Evolutionary conservation across 768 basidiomycete species (phyloP).

Genomic region (Butyriboletus loyo): DNA sequence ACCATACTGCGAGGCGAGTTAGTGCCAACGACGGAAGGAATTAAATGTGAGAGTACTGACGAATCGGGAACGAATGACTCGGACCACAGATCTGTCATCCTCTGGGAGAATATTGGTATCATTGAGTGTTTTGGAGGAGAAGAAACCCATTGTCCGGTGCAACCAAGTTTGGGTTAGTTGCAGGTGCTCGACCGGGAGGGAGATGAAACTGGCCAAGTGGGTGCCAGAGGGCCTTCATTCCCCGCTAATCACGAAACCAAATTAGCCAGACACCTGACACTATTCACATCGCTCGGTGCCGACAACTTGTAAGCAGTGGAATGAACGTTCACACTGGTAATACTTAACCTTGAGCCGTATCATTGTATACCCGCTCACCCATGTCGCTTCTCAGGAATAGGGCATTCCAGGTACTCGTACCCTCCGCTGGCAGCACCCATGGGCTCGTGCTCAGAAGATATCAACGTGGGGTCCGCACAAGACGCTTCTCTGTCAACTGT

Average conservation of each 20-base stretch:
- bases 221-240: conserved; percentile 25
- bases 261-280: conserved; percentile 27
- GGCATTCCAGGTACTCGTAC: background rate
- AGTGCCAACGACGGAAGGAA: conserved; percentile 6
- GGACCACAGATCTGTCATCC: conserved; percentile 47
- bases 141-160: conserved; percentile 30
- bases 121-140: conserved; percentile 24
- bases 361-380: background rate
- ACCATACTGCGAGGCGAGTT: conserved; percentile 42
- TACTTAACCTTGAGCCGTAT: background rate
- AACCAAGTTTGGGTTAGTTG: background rate
- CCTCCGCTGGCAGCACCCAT: background rate
- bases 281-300: conserved; percentile 15
- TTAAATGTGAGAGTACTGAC: conserved; percentile 39
- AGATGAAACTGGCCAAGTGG: background rate
- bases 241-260: conserved; percentile 4
- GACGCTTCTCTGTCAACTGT: conserved; percentile 15
- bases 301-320: background rate
- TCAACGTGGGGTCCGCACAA: conserved; percentile 1
- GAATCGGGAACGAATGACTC: conserved; percentile 60
- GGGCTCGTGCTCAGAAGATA: background rate
- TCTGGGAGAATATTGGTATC: conserved; percentile 18
- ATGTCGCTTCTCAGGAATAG: conserved; percentile 9
- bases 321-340: background rate
- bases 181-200: background rate